Base-by-base conservation (phyloP, 768 basidiomycete genomes). In the Rhizopogon roseolus region DNA sequence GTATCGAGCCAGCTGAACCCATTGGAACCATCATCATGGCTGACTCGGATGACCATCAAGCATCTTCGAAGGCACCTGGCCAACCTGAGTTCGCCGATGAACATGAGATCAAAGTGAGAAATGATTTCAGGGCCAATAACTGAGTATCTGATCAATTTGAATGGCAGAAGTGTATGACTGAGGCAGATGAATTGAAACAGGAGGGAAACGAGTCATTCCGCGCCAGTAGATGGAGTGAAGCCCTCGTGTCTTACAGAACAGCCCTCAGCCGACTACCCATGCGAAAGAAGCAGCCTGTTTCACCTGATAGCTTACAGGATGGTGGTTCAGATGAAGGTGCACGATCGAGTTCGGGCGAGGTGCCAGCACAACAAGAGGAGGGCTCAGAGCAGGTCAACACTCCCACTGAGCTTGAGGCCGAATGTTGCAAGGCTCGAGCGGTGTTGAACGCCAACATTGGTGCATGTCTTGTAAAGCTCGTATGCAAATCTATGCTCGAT, bases 371-470 rank as follows among this genome's bases (percentile, higher is more conserved):
- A 42, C 34, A 63, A 54, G 32, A 57, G 19, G 42, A 41, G 51
- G 57, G 49, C 17, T 55, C 36, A 53, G 38, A 10, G 14, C 38
- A 17, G n/a, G 37, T 40, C 66, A 52, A 60, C 60, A 22, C 19
- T 57, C 34, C 62, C 71, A 59, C 65, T 13, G 70, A 67, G 32
- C 54, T 78, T n/a, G 76, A 82, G 37, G 40, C 59, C 37, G 74
- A 82, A 49, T 80, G 76, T 57, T 71, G 74, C 11, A 84, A 83
- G 61, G 75, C 79, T 25, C 79, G 90, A 50, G 84, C 92, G 29
- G 76, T 90, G 14, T 66, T 95, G 59, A 81, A 89, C 65, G 86
- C 88, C n/a, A 98, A 98, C 64, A 84, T 96, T 38, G 93, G 80
- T 0, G 94, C 93, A 49, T 95, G 93, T 61, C 76, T 85, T 64